A percentile compares a stretch with the other conserved stretches of the same genome.
Conservation (phyloP, 208 protist species). For the Crithidia sp. region DNA sequence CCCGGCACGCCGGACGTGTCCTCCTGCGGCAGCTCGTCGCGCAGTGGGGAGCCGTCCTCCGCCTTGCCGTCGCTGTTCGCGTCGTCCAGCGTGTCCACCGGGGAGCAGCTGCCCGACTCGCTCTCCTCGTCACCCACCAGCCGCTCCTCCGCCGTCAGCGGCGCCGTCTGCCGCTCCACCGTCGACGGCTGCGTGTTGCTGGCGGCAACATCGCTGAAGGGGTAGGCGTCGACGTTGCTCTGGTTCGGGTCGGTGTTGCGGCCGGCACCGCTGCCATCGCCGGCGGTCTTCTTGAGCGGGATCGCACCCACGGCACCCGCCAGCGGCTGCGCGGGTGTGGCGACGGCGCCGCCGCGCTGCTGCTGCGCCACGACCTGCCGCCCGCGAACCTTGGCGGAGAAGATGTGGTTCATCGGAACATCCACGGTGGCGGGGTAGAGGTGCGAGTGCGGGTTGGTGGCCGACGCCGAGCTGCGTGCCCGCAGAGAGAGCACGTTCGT, state of each 20-base stretch:
- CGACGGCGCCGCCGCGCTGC: conserved; percentile 1
- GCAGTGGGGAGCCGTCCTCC: conserved; percentile 10
- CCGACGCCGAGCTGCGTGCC: conserved; percentile 3
- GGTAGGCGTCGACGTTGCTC: conserved; percentile 12
- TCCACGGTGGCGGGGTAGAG: conserved; percentile 11
- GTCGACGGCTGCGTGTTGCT: conserved; percentile 12
- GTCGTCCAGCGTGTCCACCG: conserved; percentile 33
- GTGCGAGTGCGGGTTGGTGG: conserved; percentile 7
- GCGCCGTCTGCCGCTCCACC: conserved; percentile 7
- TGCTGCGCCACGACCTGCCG: conserved; percentile 6
- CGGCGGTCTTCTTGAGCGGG: neutral
- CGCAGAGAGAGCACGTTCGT: conserved; percentile 20
- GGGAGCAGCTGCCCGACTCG: conserved; percentile 22
- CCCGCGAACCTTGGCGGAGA: neutral
- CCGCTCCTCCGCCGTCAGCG: neutral
- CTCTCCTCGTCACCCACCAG: conserved; percentile 2
- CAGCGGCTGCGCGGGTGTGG: neutral
- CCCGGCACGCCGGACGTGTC: conserved; percentile 24
- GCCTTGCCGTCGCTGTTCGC: conserved; percentile 30
- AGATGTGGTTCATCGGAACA: conserved; percentile 11
- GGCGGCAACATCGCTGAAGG: neutral
- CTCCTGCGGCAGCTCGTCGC: neutral
- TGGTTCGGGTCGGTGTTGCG: conserved; percentile 1
- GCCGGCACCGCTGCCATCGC: neutral
- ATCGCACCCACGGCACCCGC: neutral